These are phyloP conservation scores for Carpinus viminea DNA, from an alignment of 306 rosid species.

Conservation along the genomic window DNA sequence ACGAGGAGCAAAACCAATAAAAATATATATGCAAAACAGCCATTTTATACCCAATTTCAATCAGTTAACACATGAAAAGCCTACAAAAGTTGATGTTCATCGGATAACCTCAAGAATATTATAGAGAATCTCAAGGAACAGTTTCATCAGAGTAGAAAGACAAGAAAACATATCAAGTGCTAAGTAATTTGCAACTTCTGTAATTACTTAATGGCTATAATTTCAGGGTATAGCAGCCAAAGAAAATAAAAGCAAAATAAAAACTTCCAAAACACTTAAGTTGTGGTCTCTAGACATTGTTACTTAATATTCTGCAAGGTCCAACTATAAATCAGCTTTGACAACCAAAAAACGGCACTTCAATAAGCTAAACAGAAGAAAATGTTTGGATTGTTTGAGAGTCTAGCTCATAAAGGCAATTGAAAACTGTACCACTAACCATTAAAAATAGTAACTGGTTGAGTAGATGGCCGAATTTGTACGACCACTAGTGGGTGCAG, in stretches of 20 bases:
- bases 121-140: not conserved
- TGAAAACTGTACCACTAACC: not conserved
- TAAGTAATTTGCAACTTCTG: constrained; percentile 1
- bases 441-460: too few species aligned
- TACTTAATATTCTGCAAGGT: not conserved
- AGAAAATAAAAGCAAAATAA: not conserved
- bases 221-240: not conserved
- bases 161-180: not conserved
- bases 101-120: not conserved
- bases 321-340: not conserved
- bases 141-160: not conserved
- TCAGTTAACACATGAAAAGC: not conserved
- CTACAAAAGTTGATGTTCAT: not conserved
- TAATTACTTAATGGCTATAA: not conserved
- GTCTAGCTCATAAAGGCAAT: not conserved
- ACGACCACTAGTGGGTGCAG: not conserved
- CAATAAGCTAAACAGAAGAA: not conserved
- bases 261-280: not conserved
- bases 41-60: not conserved
- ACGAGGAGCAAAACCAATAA: not conserved
- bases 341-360: not conserved
- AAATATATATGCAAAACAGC: not conserved
- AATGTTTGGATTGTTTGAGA: not conserved
- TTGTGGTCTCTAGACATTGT: not conserved
- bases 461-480: not conserved